These are phyloP conservation scores for Grosmannia clavigera DNA, from an alignment of 2,329 filamentous ascomycete genomes.

Conservation along the genomic window DNA sequence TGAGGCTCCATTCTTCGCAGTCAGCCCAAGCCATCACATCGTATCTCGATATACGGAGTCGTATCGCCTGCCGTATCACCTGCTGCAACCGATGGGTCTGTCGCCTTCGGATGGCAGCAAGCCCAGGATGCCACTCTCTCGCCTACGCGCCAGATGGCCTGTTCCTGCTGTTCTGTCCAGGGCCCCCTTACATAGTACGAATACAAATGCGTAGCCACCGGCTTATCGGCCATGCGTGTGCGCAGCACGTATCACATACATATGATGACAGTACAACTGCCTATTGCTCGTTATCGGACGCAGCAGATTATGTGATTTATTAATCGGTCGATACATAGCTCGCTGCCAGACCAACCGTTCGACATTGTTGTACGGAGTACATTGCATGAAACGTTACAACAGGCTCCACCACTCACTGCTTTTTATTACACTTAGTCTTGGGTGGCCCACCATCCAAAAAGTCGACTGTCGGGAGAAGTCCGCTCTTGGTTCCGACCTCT, in stretches of 20 bases:
- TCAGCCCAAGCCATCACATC: not conserved
- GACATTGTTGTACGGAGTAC: not conserved
- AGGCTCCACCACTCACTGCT: not conserved
- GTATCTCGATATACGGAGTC: not conserved
- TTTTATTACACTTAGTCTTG: not conserved
- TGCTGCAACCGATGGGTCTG: not conserved
- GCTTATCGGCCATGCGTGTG: too few species aligned
- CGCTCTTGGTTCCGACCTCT: too few species aligned
- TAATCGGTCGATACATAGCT: not conserved
- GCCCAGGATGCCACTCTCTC: too few species aligned
- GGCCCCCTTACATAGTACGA: too few species aligned
- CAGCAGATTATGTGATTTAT: not conserved
- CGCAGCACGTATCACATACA: not conserved
- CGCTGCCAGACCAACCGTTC: not conserved
- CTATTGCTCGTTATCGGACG: not conserved
- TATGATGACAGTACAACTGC: not conserved
- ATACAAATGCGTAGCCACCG: too few species aligned
- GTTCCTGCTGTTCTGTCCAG: too few species aligned
- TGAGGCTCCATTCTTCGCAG: not conserved
- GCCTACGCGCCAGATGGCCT: too few species aligned
- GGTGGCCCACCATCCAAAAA: not conserved
- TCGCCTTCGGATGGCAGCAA: too few species aligned
- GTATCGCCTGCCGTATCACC: not conserved
- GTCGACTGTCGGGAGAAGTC: not conserved
- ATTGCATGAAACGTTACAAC: conserved; percentile 1